phyloP scores from a whole-genome alignment of 2,329 filamentous ascomycete species.

The Zopfia rhizophila region DNA sequence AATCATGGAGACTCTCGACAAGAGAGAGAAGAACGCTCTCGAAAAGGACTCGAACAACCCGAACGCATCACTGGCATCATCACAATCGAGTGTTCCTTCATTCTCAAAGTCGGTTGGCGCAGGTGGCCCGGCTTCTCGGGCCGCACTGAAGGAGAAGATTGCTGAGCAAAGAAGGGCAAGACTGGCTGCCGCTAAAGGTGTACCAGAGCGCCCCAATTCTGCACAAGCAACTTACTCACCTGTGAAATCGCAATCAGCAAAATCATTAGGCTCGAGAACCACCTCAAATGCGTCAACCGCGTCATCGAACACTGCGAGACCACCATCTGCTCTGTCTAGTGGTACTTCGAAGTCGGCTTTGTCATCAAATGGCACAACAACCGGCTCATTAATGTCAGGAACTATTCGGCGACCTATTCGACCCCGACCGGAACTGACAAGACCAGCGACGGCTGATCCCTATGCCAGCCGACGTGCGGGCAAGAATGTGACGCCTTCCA shows the following conservation, averaged over 20 bases:
- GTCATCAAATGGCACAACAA: conserved; percentile 41
- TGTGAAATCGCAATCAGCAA: conserved; percentile 51
- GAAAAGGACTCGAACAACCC: conserved; percentile 87
- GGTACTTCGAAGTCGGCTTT: conserved; percentile 45
- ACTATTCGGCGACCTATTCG: conserved; percentile 64
- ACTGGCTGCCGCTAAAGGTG: conserved; percentile 53
- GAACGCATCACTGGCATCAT: conserved; percentile 63
- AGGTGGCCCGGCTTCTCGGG: conserved; percentile 58
- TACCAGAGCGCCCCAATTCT: conserved; percentile 66
- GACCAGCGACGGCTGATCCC: conserved; percentile 66
- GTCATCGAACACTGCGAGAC: conserved; percentile 41
- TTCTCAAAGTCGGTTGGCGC: conserved; percentile 60
- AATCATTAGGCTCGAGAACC: conserved; percentile 41
- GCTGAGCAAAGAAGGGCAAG: conserved; percentile 78
- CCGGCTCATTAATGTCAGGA: conserved; percentile 65
- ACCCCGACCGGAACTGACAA: conserved; percentile 57
- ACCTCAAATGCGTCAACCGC: conserved; percentile 41
- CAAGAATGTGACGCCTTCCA: conserved; percentile 58
- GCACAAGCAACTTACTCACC: conserved; percentile 65
- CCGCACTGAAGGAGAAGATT: conserved; percentile 82
- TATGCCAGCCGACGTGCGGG: conserved; percentile 54
- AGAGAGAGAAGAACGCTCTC: conserved; percentile 80
- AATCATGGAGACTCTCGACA: conserved; percentile 81
- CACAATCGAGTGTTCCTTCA: conserved; percentile 58
- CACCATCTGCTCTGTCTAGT: conserved; percentile 50